Evolutionary conservation across 1,284 basidiomycete genomes (phyloP).

Genomic region (Cutaneotrichosporon cavernicola): DNA sequence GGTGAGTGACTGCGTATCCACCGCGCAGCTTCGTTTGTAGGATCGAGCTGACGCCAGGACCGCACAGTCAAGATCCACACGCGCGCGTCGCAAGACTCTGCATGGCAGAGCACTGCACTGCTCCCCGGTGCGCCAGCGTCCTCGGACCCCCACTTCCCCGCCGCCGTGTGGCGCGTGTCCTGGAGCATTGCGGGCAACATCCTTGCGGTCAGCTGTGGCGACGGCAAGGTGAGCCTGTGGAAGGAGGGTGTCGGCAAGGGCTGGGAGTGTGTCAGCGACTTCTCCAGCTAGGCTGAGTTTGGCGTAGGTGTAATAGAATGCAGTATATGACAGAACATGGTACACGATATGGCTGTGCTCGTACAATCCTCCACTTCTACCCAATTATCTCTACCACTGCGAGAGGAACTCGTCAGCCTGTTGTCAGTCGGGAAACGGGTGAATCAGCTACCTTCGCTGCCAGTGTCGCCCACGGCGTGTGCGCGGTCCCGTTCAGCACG

Average conservation of each 20-base stretch:
- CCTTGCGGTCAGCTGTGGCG: slow-evolving; percentile 93
- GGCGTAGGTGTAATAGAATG: slow-evolving; percentile 7
- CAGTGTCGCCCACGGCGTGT: slow-evolving; percentile 34
- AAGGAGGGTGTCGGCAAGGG: slow-evolving; percentile 95
- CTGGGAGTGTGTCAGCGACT: slow-evolving; percentile 96
- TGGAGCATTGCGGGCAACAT: slow-evolving; percentile 97
- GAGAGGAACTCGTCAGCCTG: slow-evolving; percentile 30
- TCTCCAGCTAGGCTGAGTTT: slow-evolving; percentile 63
- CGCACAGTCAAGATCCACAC: slow-evolving; percentile 94
- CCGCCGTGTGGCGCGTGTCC: slow-evolving; percentile 94
- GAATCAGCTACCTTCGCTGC: slow-evolving; percentile 29
- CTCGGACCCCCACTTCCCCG: slow-evolving; percentile 74
- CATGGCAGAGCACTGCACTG: slow-evolving; percentile 83
- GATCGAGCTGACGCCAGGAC: slow-evolving; percentile 58
- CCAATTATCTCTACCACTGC: slow-evolving; percentile 14
- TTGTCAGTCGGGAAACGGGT: slow-evolving; percentile 3
- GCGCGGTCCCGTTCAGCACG: slow-evolving; percentile 34
- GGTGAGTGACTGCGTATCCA: slow-evolving; percentile 53
- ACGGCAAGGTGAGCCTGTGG: slow-evolving; percentile 97
- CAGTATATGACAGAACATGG: slow-evolving; percentile 3
- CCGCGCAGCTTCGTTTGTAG: too few relatives aligned
- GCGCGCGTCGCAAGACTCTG: slow-evolving; percentile 70
- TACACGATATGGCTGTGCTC: background rate
- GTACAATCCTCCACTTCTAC: background rate
- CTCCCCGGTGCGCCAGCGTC: slow-evolving; percentile 63